A percentile compares a stretch with the other conserved stretches of the same genome.
Conservation (phyloP, 2,329 filamentous ascomycete species). For the Aotearoamyces nothofagi region DNA sequence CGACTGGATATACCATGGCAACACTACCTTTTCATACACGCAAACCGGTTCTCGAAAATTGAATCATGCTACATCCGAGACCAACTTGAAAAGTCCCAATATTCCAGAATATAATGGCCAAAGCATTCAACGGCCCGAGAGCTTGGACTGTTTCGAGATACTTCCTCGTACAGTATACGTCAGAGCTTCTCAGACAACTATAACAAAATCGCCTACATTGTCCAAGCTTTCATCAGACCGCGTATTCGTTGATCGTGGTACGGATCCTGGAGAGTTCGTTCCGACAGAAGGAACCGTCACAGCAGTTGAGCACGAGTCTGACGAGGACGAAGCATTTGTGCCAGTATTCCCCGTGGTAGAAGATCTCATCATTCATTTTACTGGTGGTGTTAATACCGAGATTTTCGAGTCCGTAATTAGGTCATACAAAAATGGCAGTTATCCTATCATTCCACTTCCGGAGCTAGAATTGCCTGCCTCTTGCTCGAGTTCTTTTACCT, state of each 20-base stretch:
- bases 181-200: conserved; percentile 17
- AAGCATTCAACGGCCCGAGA: too few species aligned
- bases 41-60: too few species aligned
- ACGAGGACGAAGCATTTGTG: conserved; percentile 10
- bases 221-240: conserved; percentile 2
- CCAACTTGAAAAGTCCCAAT: too few species aligned
- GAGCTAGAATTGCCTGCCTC: not conserved
- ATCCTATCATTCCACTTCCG: conserved; percentile 9
- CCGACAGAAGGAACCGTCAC: not conserved
- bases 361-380: conserved; percentile 40
- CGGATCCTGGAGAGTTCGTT: conserved; percentile 19
- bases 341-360: conserved; percentile 37
- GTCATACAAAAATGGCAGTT: conserved; percentile 27
- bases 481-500: too few species aligned
- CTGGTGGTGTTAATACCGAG: conserved; percentile 25
- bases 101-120: too few species aligned
- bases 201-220: conserved; percentile 15
- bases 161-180: conserved; percentile 16
- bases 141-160: conserved; percentile 4
- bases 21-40: too few species aligned
- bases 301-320: not conserved
- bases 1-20: too few species aligned
- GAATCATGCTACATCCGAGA: too few species aligned
- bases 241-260: conserved; percentile 25
- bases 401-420: conserved; percentile 31